phyloP scores from a whole-genome alignment of 1,284 basidiomycete genomes.

The Apiotrichum sp. region DNA sequence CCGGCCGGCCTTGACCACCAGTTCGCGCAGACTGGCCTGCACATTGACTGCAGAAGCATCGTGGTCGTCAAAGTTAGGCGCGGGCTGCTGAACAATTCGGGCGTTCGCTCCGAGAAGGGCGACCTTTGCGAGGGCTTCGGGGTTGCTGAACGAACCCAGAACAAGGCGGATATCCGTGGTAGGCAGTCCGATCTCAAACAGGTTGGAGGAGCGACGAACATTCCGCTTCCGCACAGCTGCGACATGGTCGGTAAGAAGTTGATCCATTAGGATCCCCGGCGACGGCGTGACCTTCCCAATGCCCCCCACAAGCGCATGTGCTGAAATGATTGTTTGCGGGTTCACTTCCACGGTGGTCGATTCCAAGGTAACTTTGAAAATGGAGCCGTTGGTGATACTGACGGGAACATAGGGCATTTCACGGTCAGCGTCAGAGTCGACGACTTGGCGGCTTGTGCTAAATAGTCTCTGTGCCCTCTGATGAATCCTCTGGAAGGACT shows the following conservation, averaged over 20 bases:
- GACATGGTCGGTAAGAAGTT: constrained; percentile 9
- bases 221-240: constrained; percentile 4
- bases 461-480: constrained; percentile 8
- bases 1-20: background rate
- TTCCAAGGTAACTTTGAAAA: constrained; percentile 7
- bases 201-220: background rate
- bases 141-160: constrained; percentile 3
- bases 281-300: background rate
- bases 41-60: background rate
- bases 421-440: background rate
- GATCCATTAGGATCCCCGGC: constrained; percentile 9
- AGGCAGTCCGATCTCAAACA: constrained; percentile 10
- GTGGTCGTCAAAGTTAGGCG: background rate
- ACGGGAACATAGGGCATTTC: constrained; percentile 2
- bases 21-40: background rate
- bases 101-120: background rate
- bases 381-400: constrained; percentile 9
- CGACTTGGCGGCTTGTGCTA: background rate
- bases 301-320: background rate
- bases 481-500: constrained; percentile 9
- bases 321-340: constrained; percentile 4
- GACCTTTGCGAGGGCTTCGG: constrained; percentile 1
- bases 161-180: constrained; percentile 10
- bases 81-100: constrained; percentile 7
- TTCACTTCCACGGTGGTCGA: constrained; percentile 12